Evolutionary conservation across 306 rosid genomes (phyloP), one percentile per base, ranked within the genome.

Genomic region (Fagus sylvatica): DNA sequence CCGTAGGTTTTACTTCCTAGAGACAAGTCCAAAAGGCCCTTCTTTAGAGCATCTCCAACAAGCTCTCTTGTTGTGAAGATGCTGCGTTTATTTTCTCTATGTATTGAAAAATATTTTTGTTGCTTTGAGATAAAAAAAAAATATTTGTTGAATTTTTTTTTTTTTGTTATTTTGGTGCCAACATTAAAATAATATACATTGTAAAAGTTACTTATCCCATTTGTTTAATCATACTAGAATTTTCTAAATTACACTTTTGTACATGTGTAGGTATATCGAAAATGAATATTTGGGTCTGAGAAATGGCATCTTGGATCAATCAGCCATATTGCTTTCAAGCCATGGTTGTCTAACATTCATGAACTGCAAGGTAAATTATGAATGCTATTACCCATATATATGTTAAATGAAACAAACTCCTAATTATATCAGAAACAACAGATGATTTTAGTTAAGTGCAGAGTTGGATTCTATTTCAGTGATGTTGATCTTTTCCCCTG

Each of bases 251-350:
- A 42, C 76, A 36, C 56, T 55, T 65, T 65, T 74, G 71, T 76
- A 67, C 72, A 73, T 33, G 39, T 87, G 76, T 69, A 95, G 99
- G 93, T 78, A 88, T 84, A 90, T 95, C 77, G 99, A 95, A 85
- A 95, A 95, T 85, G 99, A 84, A 76, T 95, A 85, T 85, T 84
- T 90, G 94, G 98, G 99, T 79, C 86, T 95, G 85, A 89, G 86
- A 83, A 95, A 95, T 84, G 99, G 99, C 78, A 91, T 95, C 84
- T 85, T 95, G 91, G 99, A 95, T 82, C 99, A 95, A 78, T 93
- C 99, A 71, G 99, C 98, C 59, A 91, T 95, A 82, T 83, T 95
- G 79, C 99, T 95, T 79, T 95, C 99, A 71, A 85, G 84, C 72
- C 80, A 76, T 83, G 98, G 96, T 67, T 86, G 96, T 80, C 90